Evolutionary conservation across 2,329 filamentous ascomycete species (phyloP), one percentile per base, ranked within the genome.

Genomic region (Fonsecaea pugnacius): DNA sequence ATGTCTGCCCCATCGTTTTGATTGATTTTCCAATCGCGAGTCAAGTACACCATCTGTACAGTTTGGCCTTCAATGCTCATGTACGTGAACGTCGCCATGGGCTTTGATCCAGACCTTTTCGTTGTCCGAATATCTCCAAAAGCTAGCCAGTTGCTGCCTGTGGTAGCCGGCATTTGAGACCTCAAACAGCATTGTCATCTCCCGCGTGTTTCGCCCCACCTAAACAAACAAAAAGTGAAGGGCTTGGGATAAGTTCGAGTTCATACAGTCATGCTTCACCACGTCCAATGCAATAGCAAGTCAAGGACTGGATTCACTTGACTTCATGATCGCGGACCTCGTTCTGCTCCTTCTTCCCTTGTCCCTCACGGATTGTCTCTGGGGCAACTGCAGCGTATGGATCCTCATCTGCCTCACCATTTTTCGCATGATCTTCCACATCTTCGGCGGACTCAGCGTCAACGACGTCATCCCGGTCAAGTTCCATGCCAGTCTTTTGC

Each of bases 351-450:
- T 64, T 40, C 55, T 68, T 65, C 46, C 18, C 56, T 46, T 67
- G 64, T 21, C 62, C 60, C 24, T 64, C 58, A 16, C 64, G 63
- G 30, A 70, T 60, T 27, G 51, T 62, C 27, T 64, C 67, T 16
- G 69, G 69, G 16, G 69, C 67, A 18, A 70, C 69, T 38, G 63
- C 65, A 16, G 63, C 58, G 52, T 70, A 70, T 3, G 69, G 67
- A 59, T 70, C 68, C n/a, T 64, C 63, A 24, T 58, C 62, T 51
- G 12, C 58, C 3, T 32, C 43, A 24, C 46, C 57, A 10, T 9
- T 32, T 2, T 35, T 21, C 9, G 38, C 24, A 24, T 46, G 18
- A 24, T 48, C 21, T 30, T 30, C 33, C 33, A 24, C 4, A 24
- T 27, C 58, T 24, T 43, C 35, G 30, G 48, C 50, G 21, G 32